Conservation (phyloP, 441 rosid genomes). For the Erodium moschatum region DNA sequence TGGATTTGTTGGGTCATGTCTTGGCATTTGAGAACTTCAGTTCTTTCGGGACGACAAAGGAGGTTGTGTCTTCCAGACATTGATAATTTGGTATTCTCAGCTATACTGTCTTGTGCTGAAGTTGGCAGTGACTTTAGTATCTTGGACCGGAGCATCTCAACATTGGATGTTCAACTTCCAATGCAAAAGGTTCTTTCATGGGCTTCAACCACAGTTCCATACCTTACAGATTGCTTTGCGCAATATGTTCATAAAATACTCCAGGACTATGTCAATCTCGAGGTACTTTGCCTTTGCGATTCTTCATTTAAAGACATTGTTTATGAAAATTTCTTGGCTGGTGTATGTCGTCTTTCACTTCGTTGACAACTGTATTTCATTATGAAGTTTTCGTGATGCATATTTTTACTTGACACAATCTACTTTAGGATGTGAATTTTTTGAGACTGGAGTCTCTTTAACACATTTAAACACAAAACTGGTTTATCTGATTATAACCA, state of each 20-base stretch:
- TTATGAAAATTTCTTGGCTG: too few species aligned
- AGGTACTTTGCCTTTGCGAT: slow-evolving; percentile 31
- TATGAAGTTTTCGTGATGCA: neutral
- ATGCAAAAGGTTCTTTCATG: slow-evolving; percentile 57
- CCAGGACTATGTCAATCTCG: slow-evolving; percentile 25
- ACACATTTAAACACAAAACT: neutral
- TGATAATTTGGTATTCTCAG: slow-evolving; percentile 48
- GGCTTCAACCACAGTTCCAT: slow-evolving; percentile 48
- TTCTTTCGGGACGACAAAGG: slow-evolving; percentile 19
- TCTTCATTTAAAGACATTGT: neutral
- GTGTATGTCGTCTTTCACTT: neutral
- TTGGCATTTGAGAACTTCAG: slow-evolving; percentile 40
- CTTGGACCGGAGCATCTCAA: slow-evolving; percentile 45
- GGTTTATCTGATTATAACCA: slow-evolving; percentile 24
- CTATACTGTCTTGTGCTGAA: slow-evolving; percentile 50
- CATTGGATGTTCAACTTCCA: slow-evolving; percentile 50
- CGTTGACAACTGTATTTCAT: neutral
- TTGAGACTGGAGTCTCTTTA: neutral
- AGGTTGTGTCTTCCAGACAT: slow-evolving; percentile 50
- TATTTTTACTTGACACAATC: neutral
- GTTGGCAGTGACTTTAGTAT: slow-evolving; percentile 37
- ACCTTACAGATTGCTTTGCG: slow-evolving; percentile 47
- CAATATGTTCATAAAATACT: slow-evolving; percentile 51
- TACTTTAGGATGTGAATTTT: neutral
- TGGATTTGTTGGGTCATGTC: slow-evolving; percentile 73